Base-by-base conservation (phyloP, 164 flowering plant genomes). In the Stephania yunnanensis region DNA sequence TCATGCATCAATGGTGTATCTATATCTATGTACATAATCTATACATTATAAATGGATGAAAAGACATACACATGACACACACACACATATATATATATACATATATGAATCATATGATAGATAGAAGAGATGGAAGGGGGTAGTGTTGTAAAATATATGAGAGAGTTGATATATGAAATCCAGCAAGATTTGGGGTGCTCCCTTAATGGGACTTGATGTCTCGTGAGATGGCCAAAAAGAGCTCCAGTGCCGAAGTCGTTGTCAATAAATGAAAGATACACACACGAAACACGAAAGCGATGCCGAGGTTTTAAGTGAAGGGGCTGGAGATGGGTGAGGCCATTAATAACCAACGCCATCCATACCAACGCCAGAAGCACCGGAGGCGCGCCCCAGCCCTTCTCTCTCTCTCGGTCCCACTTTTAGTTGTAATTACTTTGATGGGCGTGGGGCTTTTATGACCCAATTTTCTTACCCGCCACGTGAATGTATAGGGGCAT, bases 201-300 rank as follows among this genome's bases (percentile, higher is more conserved):
- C 64, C 64, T 15, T 58, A 58, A 58, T 58, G 64, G 64, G 64
- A 58, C 64, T 58, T 58, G n/a, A 58, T 58, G 64, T 58, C 64
- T 58, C 64, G 64, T 58, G 64, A 58, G 20, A 58, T 15, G 64
- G 64, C 64, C 64, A 15, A 12, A 58, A 58, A 58, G 55, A 50
- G 55, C 55, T 50, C 55, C 15, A 50, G 55, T 3, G 15, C 12
- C 55, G 22, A 15, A 58, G 64, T 58, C 64, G 17, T n/a, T 58
- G n/a, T 58, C 20, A 58, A 58, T 58, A n/a, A 58, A 58, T 15
- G 64, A 15, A 15, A 58, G 55, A 9, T 11, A 9, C 42, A 36
- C 42, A 36, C 42, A 36, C 42, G 55, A 48, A 12, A 36, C 42
- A 36, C 42, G 55, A 48, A 12, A 48, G 53, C 13, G 53, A 48